A percentile compares a stretch with the other conserved stretches of the same genome.
Evolutionary conservation across 768 basidiomycete genomes (phyloP).

Genomic region (Lentinula detonsa): DNA sequence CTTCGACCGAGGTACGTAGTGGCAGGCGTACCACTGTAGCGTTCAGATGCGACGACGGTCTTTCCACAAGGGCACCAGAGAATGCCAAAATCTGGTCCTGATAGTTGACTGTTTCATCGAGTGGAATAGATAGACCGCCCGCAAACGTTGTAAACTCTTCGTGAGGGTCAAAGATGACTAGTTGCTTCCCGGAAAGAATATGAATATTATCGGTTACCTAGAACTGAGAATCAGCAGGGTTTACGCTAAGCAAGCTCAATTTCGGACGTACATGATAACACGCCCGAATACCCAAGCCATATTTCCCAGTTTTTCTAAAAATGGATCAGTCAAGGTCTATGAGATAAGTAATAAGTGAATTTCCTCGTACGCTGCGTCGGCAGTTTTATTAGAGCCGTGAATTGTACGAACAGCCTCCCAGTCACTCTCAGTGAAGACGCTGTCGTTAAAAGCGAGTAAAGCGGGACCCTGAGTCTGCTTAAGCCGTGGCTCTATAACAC

Average conservation of each 20-base stretch:
- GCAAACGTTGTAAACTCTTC: neutral
- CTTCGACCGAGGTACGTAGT: slow-evolving; percentile 16
- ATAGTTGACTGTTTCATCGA: slow-evolving; percentile 6
- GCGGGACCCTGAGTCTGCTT: slow-evolving; percentile 21
- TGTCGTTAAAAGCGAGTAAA: slow-evolving; percentile 21
- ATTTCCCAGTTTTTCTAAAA: slow-evolving; percentile 24
- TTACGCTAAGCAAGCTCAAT: neutral
- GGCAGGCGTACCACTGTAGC: slow-evolving; percentile 24
- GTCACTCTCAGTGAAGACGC: slow-evolving; percentile 18
- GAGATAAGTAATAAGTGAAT: neutral
- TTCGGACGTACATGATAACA: slow-evolving; percentile 21
- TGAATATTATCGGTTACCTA: slow-evolving; percentile 26
- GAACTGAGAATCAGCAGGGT: neutral
- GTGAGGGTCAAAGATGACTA: slow-evolving; percentile 26
- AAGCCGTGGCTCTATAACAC: slow-evolving; percentile 14
- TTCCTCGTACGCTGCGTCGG: slow-evolving; percentile 18
- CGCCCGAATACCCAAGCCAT: slow-evolving; percentile 23
- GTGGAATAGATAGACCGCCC: slow-evolving; percentile 14
- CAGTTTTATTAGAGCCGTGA: slow-evolving; percentile 20
- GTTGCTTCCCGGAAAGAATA: slow-evolving; percentile 18
- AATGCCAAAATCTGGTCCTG: slow-evolving; percentile 20
- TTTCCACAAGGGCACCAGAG: neutral
- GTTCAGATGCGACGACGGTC: slow-evolving; percentile 1
- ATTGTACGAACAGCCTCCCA: slow-evolving; percentile 22
- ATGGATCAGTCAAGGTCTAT: neutral